Evolutionary conservation across 73 alveolate genomes (phyloP), one percentile per base, ranked within the genome.

Genomic region (Tetrahymena borealis): DNA sequence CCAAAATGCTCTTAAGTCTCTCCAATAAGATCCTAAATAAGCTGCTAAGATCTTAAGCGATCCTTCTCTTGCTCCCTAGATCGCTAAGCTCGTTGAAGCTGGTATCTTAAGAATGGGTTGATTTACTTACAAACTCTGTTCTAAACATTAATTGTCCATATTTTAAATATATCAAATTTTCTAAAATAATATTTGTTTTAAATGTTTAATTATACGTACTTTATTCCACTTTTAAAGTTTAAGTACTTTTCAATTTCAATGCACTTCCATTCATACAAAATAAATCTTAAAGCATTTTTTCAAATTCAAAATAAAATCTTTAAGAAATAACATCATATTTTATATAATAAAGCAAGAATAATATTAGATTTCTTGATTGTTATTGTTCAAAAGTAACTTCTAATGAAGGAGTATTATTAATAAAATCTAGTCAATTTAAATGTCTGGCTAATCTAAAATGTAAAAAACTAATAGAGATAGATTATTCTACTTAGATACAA

Each of bases 1-100:
- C 90, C 96, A 92, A 91, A 96, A 96, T 92, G 95, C 95, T 13
- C 96, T 96, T 32, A 97, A 94, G 92, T 98, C 96, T 40, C 91
- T 98, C 92, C 97, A 97, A 94, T 99, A 96, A 94, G 96, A 97
- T 95, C 99, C 99, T 41, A 43, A 78, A 37, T 92, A 97, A 39
- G 99, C 98, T 3, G 92, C 96, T 79, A 94, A 94, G 78, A 98
- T 97, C 36, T 91, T 93, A 93, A 95, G 96, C 95, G 99, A 99
- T 95, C 99, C 99, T 20, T 96, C 95, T 96, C 94, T 98, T 40
- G 97, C 96, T 40, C 98, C 96, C 37, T 98, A 99, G 32, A 96
- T 98, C 90, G 98, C 97, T 90, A 99, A 99, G 96, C 97, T 99
- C 36, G 97, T 98, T 90, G 99, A 99, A 11, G 99, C 99, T 77